Percentiles rank a stretch among this genome's conserved stretches.
Evolutionary conservation across 2,329 filamentous ascomycete species (phyloP).

Genomic region (Diplodia scrobiculata): DNA sequence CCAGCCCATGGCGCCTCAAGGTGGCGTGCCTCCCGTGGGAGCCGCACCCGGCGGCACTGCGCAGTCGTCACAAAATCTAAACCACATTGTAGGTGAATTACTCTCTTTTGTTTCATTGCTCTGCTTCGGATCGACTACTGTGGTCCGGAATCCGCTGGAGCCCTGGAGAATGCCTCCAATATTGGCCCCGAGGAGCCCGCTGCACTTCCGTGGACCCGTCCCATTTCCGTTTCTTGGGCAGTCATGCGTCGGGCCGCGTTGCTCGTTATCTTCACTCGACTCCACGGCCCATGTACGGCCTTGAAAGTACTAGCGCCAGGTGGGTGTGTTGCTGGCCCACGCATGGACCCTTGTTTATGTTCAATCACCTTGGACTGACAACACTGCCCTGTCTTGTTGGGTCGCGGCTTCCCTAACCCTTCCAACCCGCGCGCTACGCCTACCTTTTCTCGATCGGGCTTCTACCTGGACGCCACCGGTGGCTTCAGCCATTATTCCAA

Average conservation of each 20-base stretch:
- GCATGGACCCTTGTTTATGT: not conserved
- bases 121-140: not conserved
- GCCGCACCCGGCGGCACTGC: slow-evolving; percentile 46
- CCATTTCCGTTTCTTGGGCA: not conserved
- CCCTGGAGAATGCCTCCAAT: not conserved
- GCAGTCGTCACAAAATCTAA: slow-evolving; percentile 85
- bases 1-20: slow-evolving; percentile 53
- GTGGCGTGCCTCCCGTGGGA: slow-evolving; percentile 52
- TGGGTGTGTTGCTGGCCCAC: not conserved
- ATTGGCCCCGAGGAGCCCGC: not conserved
- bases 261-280: too few relatives aligned
- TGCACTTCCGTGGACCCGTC: not conserved
- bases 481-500: not conserved
- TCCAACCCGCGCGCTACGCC: not conserved
- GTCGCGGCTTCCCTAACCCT: not conserved
- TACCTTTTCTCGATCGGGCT: not conserved
- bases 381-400: not conserved
- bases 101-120: slow-evolving; percentile 17
- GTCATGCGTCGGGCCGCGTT: too few relatives aligned
- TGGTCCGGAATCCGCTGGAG: not conserved
- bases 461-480: not conserved
- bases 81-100: slow-evolving; percentile 80
- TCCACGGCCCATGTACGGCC: too few relatives aligned
- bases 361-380: not conserved
- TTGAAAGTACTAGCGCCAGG: too few relatives aligned